Evolutionary conservation across 2,329 filamentous ascomycete species (phyloP).

Genomic region (Cercospora sp.): DNA sequence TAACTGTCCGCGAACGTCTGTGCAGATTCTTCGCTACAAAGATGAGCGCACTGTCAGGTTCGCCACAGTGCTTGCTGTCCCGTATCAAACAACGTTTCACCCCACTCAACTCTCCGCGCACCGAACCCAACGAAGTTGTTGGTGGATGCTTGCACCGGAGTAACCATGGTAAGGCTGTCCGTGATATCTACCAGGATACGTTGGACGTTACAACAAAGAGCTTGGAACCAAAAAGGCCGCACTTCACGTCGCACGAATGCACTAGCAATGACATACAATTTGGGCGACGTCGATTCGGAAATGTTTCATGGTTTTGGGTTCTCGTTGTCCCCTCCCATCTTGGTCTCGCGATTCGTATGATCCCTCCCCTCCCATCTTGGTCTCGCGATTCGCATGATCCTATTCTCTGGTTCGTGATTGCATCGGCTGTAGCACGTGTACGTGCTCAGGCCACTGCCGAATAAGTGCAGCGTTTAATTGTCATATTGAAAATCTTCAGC

Average conservation of each 20-base stretch:
- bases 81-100: neutral
- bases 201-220: neutral
- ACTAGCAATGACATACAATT: conserved; percentile 2
- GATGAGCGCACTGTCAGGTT: neutral
- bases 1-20: neutral
- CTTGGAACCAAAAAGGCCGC: neutral
- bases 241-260: conserved; percentile 4
- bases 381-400: too few relatives aligned
- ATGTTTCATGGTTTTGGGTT: neutral
- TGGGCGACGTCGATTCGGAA: neutral
- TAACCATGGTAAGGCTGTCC: neutral
- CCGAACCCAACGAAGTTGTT: neutral
- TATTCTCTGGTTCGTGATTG: neutral
- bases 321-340: neutral
- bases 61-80: neutral
- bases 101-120: neutral
- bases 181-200: conserved; percentile 5
- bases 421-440: neutral
- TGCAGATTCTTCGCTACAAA: neutral
- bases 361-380: neutral
- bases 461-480: neutral
- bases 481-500: conserved; percentile 3
- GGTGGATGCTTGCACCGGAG: neutral
- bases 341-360: conserved; percentile 1
- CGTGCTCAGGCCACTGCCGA: neutral